These are phyloP conservation scores for Beauveria sp. DNA, from an alignment of 2,329 filamentous ascomycete species.

Conservation along the genomic window DNA sequence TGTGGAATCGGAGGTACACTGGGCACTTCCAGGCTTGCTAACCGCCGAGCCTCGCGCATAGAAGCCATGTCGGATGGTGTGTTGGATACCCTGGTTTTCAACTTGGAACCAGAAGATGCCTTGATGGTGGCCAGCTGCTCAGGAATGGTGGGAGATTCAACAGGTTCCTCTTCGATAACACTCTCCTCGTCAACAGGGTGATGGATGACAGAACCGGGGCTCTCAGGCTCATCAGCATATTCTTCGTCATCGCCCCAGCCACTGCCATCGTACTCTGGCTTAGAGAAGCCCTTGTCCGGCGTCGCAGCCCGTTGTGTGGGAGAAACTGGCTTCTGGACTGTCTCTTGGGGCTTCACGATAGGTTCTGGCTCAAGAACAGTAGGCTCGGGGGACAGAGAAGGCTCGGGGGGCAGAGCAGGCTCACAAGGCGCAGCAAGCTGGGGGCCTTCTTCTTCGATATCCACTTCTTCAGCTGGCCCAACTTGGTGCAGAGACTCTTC, in stretches of 20 bases:
- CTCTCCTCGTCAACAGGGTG: constrained; percentile 48
- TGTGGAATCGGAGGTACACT: constrained; percentile 53
- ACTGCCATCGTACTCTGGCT: constrained; percentile 56
- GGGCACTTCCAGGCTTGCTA: constrained; percentile 70
- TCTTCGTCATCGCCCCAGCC: constrained; percentile 51
- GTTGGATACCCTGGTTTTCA: constrained; percentile 83
- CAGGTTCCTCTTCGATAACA: constrained; percentile 27
- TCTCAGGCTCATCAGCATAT: constrained; percentile 56
- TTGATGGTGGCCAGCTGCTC: constrained; percentile 84
- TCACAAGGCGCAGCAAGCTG: neutral
- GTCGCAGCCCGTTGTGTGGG: constrained; percentile 35
- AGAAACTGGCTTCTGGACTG: constrained; percentile 13
- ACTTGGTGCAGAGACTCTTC: neutral
- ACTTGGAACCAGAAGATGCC: constrained; percentile 70
- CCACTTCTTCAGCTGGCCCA: constrained; percentile 20
- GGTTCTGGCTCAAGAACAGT: neutral
- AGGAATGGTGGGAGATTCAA: constrained; percentile 60
- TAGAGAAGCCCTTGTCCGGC: constrained; percentile 44
- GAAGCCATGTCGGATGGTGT: constrained; percentile 76
- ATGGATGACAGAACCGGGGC: constrained; percentile 85
- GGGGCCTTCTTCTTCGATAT: constrained; percentile 25
- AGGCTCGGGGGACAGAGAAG: neutral
- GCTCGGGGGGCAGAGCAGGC: neutral
- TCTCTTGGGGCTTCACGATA: neutral
- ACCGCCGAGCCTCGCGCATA: constrained; percentile 80